phyloP scores from a whole-genome alignment of 2,329 filamentous ascomycete genomes.

The Sarocladium kiliense region DNA sequence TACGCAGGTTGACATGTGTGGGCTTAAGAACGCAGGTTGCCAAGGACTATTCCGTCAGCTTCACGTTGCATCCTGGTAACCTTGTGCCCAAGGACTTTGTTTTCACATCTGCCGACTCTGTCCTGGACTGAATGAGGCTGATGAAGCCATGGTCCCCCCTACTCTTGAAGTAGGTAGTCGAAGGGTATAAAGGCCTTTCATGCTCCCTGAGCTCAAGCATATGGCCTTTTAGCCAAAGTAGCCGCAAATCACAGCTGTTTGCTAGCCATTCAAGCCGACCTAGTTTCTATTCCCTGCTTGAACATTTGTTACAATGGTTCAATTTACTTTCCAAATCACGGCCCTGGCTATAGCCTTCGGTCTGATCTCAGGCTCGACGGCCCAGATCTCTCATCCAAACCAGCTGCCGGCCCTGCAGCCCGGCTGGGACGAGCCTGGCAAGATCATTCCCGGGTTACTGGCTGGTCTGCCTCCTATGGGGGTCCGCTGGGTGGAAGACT shows the following conservation, averaged over 20 bases:
- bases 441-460: background rate
- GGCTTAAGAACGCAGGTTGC: no score
- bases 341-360: background rate
- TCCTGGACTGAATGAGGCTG: no score
- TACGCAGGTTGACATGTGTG: no score
- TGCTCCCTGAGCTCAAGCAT: no score
- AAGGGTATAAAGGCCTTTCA: no score
- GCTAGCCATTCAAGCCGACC: background rate
- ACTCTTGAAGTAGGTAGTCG: no score
- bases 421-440: background rate
- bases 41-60: no score
- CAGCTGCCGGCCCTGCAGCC: background rate
- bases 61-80: no score
- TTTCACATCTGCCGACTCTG: no score
- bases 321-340: background rate
- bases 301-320: background rate
- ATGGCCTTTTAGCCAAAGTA: no score
- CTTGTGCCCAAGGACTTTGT: no score
- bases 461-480: background rate
- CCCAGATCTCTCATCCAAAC: background rate
- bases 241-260: background rate
- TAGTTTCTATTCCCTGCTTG: background rate
- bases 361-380: background rate
- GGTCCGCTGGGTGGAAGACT: background rate
- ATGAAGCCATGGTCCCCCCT: no score